Evolutionary conservation across 352 stramenopile species (phyloP), one percentile per base, ranked within the genome.

Genomic region (Globisporangium nodosum): DNA sequence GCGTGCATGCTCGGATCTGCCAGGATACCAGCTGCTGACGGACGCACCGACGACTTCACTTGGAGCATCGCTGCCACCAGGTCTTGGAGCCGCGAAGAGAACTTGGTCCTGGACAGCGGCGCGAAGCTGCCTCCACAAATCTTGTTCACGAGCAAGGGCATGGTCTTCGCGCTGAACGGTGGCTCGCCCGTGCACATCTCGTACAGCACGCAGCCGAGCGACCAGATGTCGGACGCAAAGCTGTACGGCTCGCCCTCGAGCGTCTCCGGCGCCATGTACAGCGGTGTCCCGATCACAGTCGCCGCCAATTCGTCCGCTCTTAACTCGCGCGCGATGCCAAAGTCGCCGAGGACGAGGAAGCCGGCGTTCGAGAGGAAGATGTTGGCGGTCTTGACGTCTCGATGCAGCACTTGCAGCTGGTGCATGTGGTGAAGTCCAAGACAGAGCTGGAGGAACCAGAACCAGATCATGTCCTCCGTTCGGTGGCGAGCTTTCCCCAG

Each of bases 301-400:
- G 51, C 58, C 2, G 87, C 88, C 42, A 90, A 52, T 12, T 79
- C 66, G 30, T 64, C 42, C 31, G 43, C 54, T 3, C 12, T 12
- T 0, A 79, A 37, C 30, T 78, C 73, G 6, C 66, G 57, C 6
- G 86, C 87, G 60, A 97, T 94, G 8, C 91, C 89, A 16, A 97
- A 76, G 58, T 98, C 92, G 1, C 91, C 90, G 5, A 97, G 63
- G 1, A 97, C 87, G 5, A 97, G 61, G 31, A 81, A 80, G 11
- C 87, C 79, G 18, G 66, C 57, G 40, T 74, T 65, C 1, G 64
- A 76, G 4, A 94, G 56, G 46, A 95, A 95, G 11, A 95, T 65
- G 63, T 98, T 98, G 63, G 93, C 74, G 31, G 90, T 96, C 66
- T 98, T 98, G 31, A 98, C 53, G 63, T 98, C 92, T 42, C 87